These are phyloP conservation scores for Rutstroemia sp. DNA, from an alignment of 2,329 filamentous ascomycete genomes.

Conservation along the genomic window DNA sequence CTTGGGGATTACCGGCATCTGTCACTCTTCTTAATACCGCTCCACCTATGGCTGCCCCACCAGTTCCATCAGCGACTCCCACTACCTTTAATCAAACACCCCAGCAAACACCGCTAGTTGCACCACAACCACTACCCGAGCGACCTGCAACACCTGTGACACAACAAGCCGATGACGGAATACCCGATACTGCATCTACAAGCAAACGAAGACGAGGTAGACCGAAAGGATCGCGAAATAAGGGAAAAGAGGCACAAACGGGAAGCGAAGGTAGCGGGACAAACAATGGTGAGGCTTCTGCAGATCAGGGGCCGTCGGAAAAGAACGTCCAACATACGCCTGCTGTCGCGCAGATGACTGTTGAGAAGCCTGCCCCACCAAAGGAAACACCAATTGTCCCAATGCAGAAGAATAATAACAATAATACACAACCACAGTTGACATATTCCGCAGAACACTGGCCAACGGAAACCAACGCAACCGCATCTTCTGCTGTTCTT, in stretches of 20 bases:
- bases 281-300: background rate
- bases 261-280: background rate
- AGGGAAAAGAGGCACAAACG: constrained; percentile 22
- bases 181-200: constrained; percentile 15
- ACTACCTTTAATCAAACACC: constrained; percentile 8
- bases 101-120: background rate
- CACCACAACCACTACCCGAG: constrained; percentile 12
- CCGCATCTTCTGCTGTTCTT: constrained; percentile 8
- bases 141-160: constrained; percentile 18
- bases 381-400: constrained; percentile 7
- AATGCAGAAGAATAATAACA: constrained; percentile 30
- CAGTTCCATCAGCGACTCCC: constrained; percentile 1
- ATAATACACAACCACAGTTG: constrained; percentile 5
- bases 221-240: constrained; percentile 47
- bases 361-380: constrained; percentile 11
- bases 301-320: constrained; percentile 12
- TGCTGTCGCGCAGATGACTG: constrained; percentile 12
- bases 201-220: constrained; percentile 33
- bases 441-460: constrained; percentile 21
- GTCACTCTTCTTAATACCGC: constrained; percentile 23
- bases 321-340: constrained; percentile 14
- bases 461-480: constrained; percentile 17
- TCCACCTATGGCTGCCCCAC: constrained; percentile 14
- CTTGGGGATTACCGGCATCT: constrained; percentile 26
- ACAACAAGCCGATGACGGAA: constrained; percentile 14